These are phyloP conservation scores for Pseudoperonospora humuli DNA, from an alignment of 352 stramenopile genomes.

Conservation along the genomic window DNA sequence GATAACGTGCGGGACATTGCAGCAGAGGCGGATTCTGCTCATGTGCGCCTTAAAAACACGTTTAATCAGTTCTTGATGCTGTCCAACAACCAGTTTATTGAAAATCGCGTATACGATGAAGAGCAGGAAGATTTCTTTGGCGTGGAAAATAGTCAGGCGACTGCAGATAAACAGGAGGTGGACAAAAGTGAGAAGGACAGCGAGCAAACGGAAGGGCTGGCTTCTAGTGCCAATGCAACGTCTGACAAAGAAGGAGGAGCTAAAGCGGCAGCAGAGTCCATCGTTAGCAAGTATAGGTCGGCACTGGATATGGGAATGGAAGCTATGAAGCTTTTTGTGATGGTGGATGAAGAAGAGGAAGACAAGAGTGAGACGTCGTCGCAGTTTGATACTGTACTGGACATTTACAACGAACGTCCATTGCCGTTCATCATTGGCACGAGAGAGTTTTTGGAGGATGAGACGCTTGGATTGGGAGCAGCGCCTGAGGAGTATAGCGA, in stretches of 20 bases:
- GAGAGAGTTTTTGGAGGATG: constrained; percentile 77
- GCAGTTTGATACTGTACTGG: constrained; percentile 63
- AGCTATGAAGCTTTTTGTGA: constrained; percentile 80
- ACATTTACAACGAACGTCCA: constrained; percentile 86
- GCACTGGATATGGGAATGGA: constrained; percentile 72
- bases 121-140: constrained; percentile 70
- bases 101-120: constrained; percentile 86
- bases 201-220: neutral
- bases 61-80: constrained; percentile 87
- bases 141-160: constrained; percentile 10
- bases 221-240: neutral
- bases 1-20: constrained; percentile 63
- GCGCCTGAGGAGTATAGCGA: constrained; percentile 46
- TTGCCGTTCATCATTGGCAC: constrained; percentile 85
- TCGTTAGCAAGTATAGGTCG: constrained; percentile 68
- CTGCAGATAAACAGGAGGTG: neutral
- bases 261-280: constrained; percentile 35
- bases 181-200: constrained; percentile 1
- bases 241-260: constrained; percentile 12
- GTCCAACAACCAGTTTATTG: constrained; percentile 85
- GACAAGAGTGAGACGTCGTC: constrained; percentile 42
- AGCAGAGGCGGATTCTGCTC: constrained; percentile 49
- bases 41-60: constrained; percentile 75
- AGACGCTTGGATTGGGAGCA: constrained; percentile 70
- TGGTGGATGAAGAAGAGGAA: constrained; percentile 56